Evolutionary conservation across 2,329 filamentous ascomycete species (phyloP).

Genomic region (Ceratocystis smalleyi): DNA sequence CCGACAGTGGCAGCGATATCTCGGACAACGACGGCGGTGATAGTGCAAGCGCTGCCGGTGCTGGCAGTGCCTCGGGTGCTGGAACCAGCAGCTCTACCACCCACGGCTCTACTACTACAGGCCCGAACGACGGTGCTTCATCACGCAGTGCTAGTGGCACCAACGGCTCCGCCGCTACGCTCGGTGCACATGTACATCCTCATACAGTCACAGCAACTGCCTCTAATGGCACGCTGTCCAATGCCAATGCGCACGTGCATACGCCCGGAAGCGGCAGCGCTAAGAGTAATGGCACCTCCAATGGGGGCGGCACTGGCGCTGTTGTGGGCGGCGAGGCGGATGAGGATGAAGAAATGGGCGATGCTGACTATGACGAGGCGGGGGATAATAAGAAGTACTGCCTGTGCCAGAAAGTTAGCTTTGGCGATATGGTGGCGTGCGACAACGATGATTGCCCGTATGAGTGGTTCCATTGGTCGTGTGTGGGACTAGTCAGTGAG

Average conservation of each 20-base stretch:
- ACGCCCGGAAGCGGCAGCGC: background rate
- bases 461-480: conserved; percentile 81
- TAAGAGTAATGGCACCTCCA: background rate
- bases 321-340: conserved; percentile 30
- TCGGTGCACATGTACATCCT: background rate
- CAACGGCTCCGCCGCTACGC: background rate
- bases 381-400: conserved; percentile 71
- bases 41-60: conserved; percentile 30
- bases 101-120: conserved; percentile 22
- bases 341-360: conserved; percentile 40
- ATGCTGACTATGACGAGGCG: conserved; percentile 51
- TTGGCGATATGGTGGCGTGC: conserved; percentile 78
- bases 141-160: background rate
- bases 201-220: background rate
- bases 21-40: conserved; percentile 29
- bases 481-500: conserved; percentile 52
- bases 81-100: conserved; percentile 17
- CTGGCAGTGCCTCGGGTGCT: conserved; percentile 23
- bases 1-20: conserved; percentile 39
- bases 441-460: conserved; percentile 68
- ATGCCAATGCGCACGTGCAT: too few relatives aligned
- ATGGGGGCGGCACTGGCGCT: conserved; percentile 17
- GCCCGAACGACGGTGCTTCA: background rate
- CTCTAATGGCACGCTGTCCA: conserved; percentile 13
- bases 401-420: conserved; percentile 67